A percentile compares a stretch with the other conserved stretches of the same genome.
These are phyloP conservation scores for Tympanopsis confertula DNA, from an alignment of 2,329 filamentous ascomycete genomes.

Conservation along the genomic window DNA sequence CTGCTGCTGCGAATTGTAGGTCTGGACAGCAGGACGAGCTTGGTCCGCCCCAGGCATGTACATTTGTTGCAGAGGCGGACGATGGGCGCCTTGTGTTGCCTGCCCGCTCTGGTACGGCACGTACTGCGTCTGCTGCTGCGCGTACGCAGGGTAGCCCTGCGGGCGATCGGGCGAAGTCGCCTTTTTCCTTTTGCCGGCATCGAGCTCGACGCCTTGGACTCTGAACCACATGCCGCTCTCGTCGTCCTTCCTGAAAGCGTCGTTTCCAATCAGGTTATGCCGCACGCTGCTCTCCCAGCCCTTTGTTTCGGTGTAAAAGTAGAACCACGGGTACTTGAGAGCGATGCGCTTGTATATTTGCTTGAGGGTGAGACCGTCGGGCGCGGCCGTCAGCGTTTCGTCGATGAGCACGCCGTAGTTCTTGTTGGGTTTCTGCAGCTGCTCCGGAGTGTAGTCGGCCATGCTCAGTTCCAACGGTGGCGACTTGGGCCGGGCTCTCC, in stretches of 20 bases:
- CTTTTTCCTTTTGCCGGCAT: conserved; percentile 50
- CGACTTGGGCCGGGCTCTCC: conserved; percentile 47
- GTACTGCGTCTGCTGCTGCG: conserved; percentile 10
- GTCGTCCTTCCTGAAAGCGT: conserved; percentile 47
- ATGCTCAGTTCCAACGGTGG: conserved; percentile 42
- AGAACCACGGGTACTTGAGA: conserved; percentile 45
- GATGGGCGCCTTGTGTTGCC: conserved; percentile 5
- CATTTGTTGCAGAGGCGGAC: neutral
- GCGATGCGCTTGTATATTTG: conserved; percentile 54
- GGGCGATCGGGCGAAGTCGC: conserved; percentile 37
- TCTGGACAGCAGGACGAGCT: neutral
- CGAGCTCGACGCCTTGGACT: conserved; percentile 43
- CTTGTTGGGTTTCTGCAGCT: conserved; percentile 49
- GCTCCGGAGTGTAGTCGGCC: conserved; percentile 43
- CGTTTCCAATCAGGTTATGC: conserved; percentile 50
- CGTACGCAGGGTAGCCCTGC: conserved; percentile 19
- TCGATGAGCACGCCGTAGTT: conserved; percentile 51
- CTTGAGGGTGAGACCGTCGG: conserved; percentile 43
- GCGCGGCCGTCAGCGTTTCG: conserved; percentile 42
- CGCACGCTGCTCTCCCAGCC: conserved; percentile 58
- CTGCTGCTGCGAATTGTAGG: neutral
- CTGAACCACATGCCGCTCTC: conserved; percentile 44
- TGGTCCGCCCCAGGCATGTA: neutral
- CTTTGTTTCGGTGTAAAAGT: conserved; percentile 47
- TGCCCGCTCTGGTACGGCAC: conserved; percentile 12